Percentiles rank a stretch among this genome's conserved stretches.
These are phyloP conservation scores for Teratosphaeria pseudoeucalypti DNA, from an alignment of 2,329 filamentous ascomycete genomes.

Conservation along the genomic window DNA sequence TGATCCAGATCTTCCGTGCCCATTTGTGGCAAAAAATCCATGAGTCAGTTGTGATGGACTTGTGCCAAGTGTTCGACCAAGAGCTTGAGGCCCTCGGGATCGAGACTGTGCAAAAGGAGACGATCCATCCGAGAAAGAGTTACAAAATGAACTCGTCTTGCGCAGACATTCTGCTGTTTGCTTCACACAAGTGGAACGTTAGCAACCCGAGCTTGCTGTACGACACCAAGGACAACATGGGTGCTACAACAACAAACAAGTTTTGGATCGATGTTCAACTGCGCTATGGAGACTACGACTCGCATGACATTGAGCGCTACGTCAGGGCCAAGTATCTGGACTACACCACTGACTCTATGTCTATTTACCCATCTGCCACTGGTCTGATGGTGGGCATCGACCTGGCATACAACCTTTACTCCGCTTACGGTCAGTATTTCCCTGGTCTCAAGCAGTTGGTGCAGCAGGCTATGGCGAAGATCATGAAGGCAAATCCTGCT, in stretches of 20 bases:
- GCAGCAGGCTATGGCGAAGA: constrained; percentile 98
- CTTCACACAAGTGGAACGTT: constrained; percentile 98
- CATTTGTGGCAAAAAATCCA: constrained; percentile 99
- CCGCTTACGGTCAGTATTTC: constrained; percentile 97
- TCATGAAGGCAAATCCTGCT: constrained; percentile 98
- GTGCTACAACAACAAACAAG: constrained; percentile 91
- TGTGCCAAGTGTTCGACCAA: constrained; percentile 97
- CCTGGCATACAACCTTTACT: constrained; percentile 95
- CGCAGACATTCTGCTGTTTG: constrained; percentile 91
- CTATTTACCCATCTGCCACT: constrained; percentile 93
- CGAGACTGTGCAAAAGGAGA: constrained; percentile 97
- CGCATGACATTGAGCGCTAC: constrained; percentile 96
- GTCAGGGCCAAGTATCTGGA: constrained; percentile 96
- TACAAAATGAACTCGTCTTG: constrained; percentile 99
- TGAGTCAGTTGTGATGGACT: constrained; percentile 96
- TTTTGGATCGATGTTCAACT: constrained; percentile 98
- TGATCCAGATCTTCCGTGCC: constrained; percentile 98
- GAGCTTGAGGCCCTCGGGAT: constrained; percentile 92
- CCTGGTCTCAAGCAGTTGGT: constrained; percentile 89
- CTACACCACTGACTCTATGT: constrained; percentile 97
- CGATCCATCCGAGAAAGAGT: constrained; percentile 95
- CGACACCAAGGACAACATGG: constrained; percentile 92
- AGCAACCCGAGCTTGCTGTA: constrained; percentile 86
- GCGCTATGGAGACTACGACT: constrained; percentile 95
- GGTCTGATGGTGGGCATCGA: constrained; percentile 97